Base-by-base conservation (phyloP, 768 basidiomycete species). In the Boletus reticuloceps region DNA sequence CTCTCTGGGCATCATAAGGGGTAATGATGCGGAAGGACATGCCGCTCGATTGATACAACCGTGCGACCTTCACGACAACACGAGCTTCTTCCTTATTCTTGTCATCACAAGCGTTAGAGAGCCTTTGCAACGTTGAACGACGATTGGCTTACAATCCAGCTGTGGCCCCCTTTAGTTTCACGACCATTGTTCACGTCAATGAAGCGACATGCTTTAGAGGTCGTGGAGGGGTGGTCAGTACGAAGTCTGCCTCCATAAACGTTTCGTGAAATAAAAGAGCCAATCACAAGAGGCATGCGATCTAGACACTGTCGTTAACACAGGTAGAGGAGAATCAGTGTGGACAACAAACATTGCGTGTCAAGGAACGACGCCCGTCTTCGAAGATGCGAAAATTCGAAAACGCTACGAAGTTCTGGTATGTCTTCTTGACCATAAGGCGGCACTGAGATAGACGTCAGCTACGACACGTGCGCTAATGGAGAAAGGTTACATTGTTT, bases 241-340 rank as follows among this genome's bases (percentile, higher is more conserved):
- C 69, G 65, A 34, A 93, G 82, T 60, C 81, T 70, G 6, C 70
- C 65, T 25, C 79, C 67, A 74, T 93, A 93, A 16, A 93, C 77
- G 11, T 74, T 70, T 46, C 72, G 62, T 8, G 90, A 93, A 25
- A 93, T 87, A 44, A 91, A 83, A 5, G 69, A 62, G 38, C 89
- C 87, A 70, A 91, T 83, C 54, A 86, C 77, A 57, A 82, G 80
- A 38, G 91, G 91, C 88, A 93, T 90, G 6, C 91, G 85, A 61
- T 93, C 91, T 93, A 54, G 22, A 47, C 42, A 17, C 0, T 51
- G 37, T 51, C 34, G 38, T 56, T 40, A 62, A 14, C 17, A 13
- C 37, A 36, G 48, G 37, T 12, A 2, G 9, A n/a, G 41, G 10
- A 14, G 39, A 47, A 31, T 37, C 31, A 17, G 13, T 16, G 22